phyloP scores from a whole-genome alignment of 140 eudicot species.

The Oenanthe javanica region DNA sequence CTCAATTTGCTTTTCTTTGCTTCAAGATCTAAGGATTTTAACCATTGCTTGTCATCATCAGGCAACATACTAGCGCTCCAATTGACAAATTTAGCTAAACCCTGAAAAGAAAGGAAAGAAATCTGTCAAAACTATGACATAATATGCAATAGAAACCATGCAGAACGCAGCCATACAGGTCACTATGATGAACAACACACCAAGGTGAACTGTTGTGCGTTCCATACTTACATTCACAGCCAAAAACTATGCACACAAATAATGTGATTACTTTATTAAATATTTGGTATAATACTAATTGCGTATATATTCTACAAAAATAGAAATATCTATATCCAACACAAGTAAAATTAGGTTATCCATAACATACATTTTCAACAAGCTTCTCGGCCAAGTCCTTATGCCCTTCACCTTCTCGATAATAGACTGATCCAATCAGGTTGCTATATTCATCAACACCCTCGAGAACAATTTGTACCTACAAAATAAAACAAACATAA shows the following conservation, averaged over 20 bases:
- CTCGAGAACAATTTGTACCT: constrained; percentile 89
- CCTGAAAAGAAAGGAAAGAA: constrained; percentile 28
- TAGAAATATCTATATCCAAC: background rate
- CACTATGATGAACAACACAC: background rate
- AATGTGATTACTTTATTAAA: too few relatives aligned
- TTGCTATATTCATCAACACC: constrained; percentile 80
- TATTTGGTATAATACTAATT: too few relatives aligned
- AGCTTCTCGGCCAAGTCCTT: constrained; percentile 83
- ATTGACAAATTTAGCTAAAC: constrained; percentile 85
- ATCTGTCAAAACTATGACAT: background rate
- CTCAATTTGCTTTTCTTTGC: constrained; percentile 75
- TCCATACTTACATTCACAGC: background rate
- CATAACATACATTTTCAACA: constrained; percentile 53
- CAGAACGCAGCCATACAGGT: background rate
- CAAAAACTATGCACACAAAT: too few relatives aligned
- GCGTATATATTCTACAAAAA: too few relatives aligned
- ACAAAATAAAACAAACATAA: constrained; percentile 17
- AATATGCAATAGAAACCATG: background rate
- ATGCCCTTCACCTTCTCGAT: constrained; percentile 69
- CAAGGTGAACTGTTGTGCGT: background rate
- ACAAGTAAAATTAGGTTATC: background rate
- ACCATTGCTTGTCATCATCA: constrained; percentile 56
- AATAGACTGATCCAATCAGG: constrained; percentile 75
- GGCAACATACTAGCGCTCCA: constrained; percentile 93
- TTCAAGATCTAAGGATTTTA: constrained; percentile 78